Evolutionary conservation across 108 stramenopile species (phyloP).

Genomic region (Poteriospumella lacustris): DNA sequence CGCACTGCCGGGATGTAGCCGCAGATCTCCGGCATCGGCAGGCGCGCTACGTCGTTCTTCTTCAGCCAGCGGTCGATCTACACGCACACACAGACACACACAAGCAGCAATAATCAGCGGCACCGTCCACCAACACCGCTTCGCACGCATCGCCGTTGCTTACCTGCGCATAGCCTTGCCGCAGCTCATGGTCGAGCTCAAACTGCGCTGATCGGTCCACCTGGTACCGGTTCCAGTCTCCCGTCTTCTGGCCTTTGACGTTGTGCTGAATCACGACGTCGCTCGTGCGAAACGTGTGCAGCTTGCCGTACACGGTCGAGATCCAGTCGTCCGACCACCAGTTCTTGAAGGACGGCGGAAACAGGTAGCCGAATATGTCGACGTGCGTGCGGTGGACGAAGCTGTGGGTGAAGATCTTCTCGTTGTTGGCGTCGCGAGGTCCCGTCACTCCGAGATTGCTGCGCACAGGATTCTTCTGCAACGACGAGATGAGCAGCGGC

Average conservation of each 20-base stretch:
- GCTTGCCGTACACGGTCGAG: conserved; percentile 49
- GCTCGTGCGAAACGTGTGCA: conserved; percentile 37
- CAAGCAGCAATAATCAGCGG: neutral
- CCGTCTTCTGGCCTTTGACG: conserved; percentile 36
- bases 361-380: conserved; percentile 58
- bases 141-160: no score
- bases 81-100: neutral
- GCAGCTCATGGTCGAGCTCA: conserved; percentile 23
- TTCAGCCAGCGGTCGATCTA: conserved; percentile 44
- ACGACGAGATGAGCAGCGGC: conserved; percentile 14
- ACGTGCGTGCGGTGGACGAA: conserved; percentile 59
- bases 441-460: conserved; percentile 58
- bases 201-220: conserved; percentile 33
- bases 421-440: conserved; percentile 47
- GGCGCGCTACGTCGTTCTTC: conserved; percentile 28
- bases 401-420: conserved; percentile 52
- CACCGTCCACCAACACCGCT: neutral
- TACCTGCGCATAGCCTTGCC: conserved; percentile 30
- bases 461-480: neutral
- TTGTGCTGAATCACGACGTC: conserved; percentile 42
- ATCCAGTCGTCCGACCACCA: conserved; percentile 66
- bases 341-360: conserved; percentile 54
- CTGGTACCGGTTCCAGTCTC: conserved; percentile 31
- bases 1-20: conserved; percentile 30
- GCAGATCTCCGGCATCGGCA: conserved; percentile 36